A percentile compares a stretch with the other conserved stretches of the same genome.
Conservation (phyloP, 2,329 filamentous ascomycete genomes). For the Dichotomopilus funicola region DNA sequence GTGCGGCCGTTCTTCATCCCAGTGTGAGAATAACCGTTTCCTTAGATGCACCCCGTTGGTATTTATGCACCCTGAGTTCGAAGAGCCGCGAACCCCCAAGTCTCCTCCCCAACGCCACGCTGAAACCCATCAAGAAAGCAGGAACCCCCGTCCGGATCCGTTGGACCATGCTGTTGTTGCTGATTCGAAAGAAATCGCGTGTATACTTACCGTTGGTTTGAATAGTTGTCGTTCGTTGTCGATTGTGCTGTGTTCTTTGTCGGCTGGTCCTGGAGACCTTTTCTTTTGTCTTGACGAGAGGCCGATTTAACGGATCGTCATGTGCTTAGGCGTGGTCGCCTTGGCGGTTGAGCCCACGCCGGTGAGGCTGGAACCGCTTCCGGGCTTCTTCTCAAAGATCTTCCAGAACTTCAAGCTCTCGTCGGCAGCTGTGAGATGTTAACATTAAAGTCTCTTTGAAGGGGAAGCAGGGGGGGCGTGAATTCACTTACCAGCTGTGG, state of each 20-base stretch:
- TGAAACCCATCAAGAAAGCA: constrained; percentile 35
- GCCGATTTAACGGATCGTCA: constrained; percentile 69
- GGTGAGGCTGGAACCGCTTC: constrained; percentile 57
- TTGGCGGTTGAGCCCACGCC: constrained; percentile 65
- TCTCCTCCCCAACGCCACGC: constrained; percentile 46
- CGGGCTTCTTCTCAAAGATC: constrained; percentile 97
- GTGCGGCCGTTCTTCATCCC: constrained; percentile 14
- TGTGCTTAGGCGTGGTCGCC: constrained; percentile 85
- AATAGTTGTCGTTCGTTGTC: constrained; percentile 15
- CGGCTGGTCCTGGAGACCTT: constrained; percentile 8
- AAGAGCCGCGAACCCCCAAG: constrained; percentile 9
- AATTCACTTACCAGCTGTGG: constrained; percentile 65
- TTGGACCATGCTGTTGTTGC: constrained; percentile 20
- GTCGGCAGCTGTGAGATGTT: constrained; percentile 61
- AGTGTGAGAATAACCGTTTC: constrained; percentile 7
- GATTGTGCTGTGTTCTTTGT: background rate
- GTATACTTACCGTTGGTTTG: constrained; percentile 42
- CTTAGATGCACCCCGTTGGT: constrained; percentile 1
- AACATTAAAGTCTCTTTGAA: background rate
- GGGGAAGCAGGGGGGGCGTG: background rate
- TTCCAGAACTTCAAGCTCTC: constrained; percentile 99
- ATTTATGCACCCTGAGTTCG: constrained; percentile 13
- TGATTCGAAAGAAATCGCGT: constrained; percentile 31
- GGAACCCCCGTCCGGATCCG: constrained; percentile 34
- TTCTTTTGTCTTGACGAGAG: background rate